phyloP scores from a whole-genome alignment of 2,329 filamentous ascomycete genomes.

The Clonostachys solani region DNA sequence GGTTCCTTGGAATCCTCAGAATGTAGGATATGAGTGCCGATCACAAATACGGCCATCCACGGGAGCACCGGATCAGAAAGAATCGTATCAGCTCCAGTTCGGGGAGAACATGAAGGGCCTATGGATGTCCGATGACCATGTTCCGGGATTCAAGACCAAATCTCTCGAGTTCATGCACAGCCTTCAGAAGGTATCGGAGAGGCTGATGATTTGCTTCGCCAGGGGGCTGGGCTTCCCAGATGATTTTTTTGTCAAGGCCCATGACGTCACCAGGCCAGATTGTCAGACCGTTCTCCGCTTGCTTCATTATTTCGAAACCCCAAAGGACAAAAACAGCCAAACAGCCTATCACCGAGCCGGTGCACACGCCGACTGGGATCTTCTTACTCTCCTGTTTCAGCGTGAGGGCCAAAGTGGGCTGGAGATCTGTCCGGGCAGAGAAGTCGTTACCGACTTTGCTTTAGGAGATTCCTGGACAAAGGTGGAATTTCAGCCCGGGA shows the following conservation, averaged over 20 bases:
- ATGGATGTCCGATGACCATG: constrained; percentile 43
- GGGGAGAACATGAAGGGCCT: constrained; percentile 45
- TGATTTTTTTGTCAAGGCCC: constrained; percentile 49
- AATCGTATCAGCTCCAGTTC: constrained; percentile 60
- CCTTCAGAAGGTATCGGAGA: constrained; percentile 47
- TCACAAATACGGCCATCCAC: constrained; percentile 56
- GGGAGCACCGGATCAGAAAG: constrained; percentile 53
- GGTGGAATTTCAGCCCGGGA: constrained; percentile 47
- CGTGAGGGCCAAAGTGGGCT: constrained; percentile 54
- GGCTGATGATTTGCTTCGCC: constrained; percentile 55
- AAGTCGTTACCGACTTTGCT: constrained; percentile 54
- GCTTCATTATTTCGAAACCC: constrained; percentile 50
- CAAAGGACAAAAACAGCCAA: constrained; percentile 25
- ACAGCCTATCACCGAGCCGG: constrained; percentile 52
- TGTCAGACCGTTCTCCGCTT: constrained; percentile 51
- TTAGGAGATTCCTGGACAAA: constrained; percentile 59
- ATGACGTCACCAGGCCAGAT: constrained; percentile 42
- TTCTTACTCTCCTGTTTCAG: constrained; percentile 61
- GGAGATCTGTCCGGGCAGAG: constrained; percentile 61
- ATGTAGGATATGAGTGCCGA: constrained; percentile 58
- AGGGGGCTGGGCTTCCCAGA: constrained; percentile 51
- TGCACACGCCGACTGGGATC: constrained; percentile 60
- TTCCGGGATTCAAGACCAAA: constrained; percentile 42
- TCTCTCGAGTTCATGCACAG: constrained; percentile 49
- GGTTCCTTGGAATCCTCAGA: constrained; percentile 49